phyloP scores from a whole-genome alignment of 495 filamentous ascomycete species.

The Penicillium egyptiacum region DNA sequence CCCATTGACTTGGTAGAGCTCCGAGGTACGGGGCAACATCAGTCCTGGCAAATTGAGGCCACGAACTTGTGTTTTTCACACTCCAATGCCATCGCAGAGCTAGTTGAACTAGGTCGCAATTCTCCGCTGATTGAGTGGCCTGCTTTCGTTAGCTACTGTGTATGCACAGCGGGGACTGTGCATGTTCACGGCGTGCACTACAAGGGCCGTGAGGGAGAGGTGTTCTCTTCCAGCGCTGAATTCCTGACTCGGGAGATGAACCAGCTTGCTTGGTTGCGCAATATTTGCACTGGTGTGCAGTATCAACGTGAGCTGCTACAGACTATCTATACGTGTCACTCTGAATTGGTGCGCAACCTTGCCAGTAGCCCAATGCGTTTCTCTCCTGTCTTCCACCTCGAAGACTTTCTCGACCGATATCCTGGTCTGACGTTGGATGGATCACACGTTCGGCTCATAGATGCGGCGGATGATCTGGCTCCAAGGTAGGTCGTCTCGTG shows the following conservation, averaged over 20 bases:
- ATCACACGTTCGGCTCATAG: slow-evolving; percentile 55
- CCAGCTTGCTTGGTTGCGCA: slow-evolving; percentile 69
- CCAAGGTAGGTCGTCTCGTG: slow-evolving; percentile 37
- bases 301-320: slow-evolving; percentile 77
- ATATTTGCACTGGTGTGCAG: slow-evolving; percentile 72
- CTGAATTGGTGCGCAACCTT: slow-evolving; percentile 69
- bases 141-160: slow-evolving; percentile 76
- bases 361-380: slow-evolving; percentile 65
- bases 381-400: slow-evolving; percentile 75
- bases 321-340: slow-evolving; percentile 68
- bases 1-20: slow-evolving; percentile 80
- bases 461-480: slow-evolving; percentile 51
- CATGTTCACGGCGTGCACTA: slow-evolving; percentile 85
- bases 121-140: slow-evolving; percentile 74
- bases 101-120: slow-evolving; percentile 71
- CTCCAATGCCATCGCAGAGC: slow-evolving; percentile 80
- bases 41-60: slow-evolving; percentile 87
- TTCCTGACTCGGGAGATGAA: slow-evolving; percentile 76
- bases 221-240: slow-evolving; percentile 63
- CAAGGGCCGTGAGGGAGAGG: slow-evolving; percentile 62
- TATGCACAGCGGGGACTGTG: slow-evolving; percentile 79
- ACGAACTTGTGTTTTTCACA: slow-evolving; percentile 85
- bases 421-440: slow-evolving; percentile 52
- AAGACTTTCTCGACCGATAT: slow-evolving; percentile 86
- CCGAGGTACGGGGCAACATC: slow-evolving; percentile 75